Evolutionary conservation across 345 rosid genomes (phyloP).

Genomic region (Jatropha curcas): DNA sequence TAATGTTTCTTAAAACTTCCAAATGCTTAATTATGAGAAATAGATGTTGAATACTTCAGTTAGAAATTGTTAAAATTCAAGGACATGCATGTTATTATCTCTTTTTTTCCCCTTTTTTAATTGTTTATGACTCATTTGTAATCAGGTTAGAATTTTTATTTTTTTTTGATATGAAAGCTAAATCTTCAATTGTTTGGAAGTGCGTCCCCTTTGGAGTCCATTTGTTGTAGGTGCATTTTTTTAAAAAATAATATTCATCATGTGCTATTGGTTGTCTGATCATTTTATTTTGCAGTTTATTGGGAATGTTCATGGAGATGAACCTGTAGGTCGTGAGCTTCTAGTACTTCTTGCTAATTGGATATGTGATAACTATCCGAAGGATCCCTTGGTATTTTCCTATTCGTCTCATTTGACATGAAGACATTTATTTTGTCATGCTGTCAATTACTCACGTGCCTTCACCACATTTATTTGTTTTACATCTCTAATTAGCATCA

Average conservation of each 20-base stretch:
- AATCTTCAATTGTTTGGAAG: neutral
- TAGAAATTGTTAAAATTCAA: neutral
- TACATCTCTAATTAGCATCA: neutral
- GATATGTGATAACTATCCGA: conserved; percentile 80
- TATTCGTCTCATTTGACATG: conserved; percentile 16
- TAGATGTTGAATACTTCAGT: neutral
- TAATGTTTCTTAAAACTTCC: neutral
- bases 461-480: neutral
- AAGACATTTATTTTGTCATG: conserved; percentile 1
- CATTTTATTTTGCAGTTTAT: conserved; percentile 54
- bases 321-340: conserved; percentile 95
- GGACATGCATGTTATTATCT: neutral
- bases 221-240: neutral
- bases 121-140: neutral
- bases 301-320: conserved; percentile 97
- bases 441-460: neutral
- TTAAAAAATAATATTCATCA: neutral
- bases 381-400: conserved; percentile 72
- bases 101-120: neutral
- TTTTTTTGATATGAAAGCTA: neutral
- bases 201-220: neutral
- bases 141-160: neutral
- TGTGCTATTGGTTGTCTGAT: conserved; percentile 20
- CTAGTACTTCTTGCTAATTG: conserved; percentile 76
- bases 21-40: neutral